Conservation (phyloP, 331 rosid species). For the Telfairia occidentalis region DNA sequence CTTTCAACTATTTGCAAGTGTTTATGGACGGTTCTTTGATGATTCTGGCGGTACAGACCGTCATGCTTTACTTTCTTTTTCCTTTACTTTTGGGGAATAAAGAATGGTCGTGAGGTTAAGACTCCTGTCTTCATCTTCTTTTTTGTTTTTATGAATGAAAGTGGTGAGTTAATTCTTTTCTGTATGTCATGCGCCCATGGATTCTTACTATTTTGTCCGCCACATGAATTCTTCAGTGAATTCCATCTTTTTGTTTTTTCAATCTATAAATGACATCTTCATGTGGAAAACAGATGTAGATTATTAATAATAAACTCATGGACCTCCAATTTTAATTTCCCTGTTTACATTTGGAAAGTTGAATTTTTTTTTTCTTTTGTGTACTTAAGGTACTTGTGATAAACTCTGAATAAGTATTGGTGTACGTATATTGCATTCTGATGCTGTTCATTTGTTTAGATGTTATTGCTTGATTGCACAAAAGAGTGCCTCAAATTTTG, state of each 20-base stretch:
- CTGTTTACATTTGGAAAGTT: neutral
- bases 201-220: neutral
- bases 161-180: neutral
- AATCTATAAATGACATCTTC: neutral
- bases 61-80: neutral
- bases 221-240: neutral
- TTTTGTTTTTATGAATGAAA: neutral
- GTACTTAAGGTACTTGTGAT: neutral
- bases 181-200: neutral
- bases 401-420: neutral
- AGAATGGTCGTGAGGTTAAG: neutral
- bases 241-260: neutral
- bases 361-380: neutral
- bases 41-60: neutral
- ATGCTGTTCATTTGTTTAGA: slow-evolving; percentile 3
- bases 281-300: neutral
- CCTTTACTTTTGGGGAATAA: neutral
- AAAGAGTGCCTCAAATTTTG: neutral
- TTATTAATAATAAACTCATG: neutral
- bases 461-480: neutral
- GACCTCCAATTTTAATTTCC: neutral
- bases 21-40: neutral
- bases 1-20: neutral
- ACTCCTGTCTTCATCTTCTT: neutral
- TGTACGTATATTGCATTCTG: neutral